Evolutionary conservation across 2,329 filamentous ascomycete species (phyloP).

Genomic region (Claviceps citrina): DNA sequence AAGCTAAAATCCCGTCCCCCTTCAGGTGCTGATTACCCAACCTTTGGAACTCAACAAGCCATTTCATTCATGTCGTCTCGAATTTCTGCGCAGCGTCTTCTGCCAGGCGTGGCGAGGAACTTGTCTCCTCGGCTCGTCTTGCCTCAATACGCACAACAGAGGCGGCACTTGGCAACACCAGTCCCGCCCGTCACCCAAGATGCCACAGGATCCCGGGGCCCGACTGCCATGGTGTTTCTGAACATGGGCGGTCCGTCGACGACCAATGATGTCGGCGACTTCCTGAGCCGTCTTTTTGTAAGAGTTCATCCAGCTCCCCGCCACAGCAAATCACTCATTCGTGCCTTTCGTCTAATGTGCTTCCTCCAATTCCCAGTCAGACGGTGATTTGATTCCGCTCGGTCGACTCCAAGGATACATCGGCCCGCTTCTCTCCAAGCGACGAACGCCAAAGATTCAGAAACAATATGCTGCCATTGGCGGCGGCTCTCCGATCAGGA

Average conservation of each 20-base stretch:
- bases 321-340: background rate
- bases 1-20: too few species aligned
- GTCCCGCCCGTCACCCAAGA: constrained; percentile 70
- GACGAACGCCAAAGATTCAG: constrained; percentile 89
- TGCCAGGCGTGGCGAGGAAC: constrained; percentile 13
- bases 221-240: constrained; percentile 95
- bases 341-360: constrained; percentile 4
- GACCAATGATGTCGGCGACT: constrained; percentile 73
- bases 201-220: constrained; percentile 54
- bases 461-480: constrained; percentile 93
- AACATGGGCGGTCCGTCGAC: constrained; percentile 97
- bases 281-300: constrained; percentile 85
- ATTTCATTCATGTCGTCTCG: constrained; percentile 17
- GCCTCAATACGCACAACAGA: constrained; percentile 17
- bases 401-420: constrained; percentile 82
- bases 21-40: background rate
- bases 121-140: constrained; percentile 14
- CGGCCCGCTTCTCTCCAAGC: constrained; percentile 69
- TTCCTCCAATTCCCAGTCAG: constrained; percentile 41
- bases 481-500: constrained; percentile 91
- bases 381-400: constrained; percentile 89
- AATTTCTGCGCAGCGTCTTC: constrained; percentile 17
- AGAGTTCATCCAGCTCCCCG: constrained; percentile 17
- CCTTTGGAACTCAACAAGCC: background rate
- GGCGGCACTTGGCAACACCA: constrained; percentile 21